Conservation (phyloP, 345 rosid species). For the Murraya paniculata region DNA sequence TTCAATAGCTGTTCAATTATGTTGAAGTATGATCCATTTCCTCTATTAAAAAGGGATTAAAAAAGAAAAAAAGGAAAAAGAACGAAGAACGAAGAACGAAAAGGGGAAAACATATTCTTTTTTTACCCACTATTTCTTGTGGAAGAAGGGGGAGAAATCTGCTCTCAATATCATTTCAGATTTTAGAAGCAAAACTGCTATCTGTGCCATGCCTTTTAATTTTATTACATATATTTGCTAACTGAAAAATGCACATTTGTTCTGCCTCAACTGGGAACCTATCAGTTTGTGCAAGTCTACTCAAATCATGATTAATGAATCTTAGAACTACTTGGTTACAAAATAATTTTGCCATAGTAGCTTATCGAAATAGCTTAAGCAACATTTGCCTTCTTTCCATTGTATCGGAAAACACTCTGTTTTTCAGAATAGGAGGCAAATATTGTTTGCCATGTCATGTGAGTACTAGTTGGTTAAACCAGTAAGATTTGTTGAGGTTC, state of each 20-base stretch:
- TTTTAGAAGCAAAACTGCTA: not conserved
- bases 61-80: too few relatives aligned
- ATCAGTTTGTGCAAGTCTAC: not conserved
- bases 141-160: not conserved
- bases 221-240: not conserved
- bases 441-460: not conserved
- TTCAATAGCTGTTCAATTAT: not conserved
- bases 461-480: not conserved
- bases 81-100: too few relatives aligned
- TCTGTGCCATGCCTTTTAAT: not conserved
- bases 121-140: not conserved
- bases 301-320: too few relatives aligned
- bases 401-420: too few relatives aligned
- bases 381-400: not conserved
- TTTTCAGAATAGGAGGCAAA: too few relatives aligned
- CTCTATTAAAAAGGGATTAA: too few relatives aligned
- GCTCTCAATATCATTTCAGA: not conserved
- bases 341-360: not conserved
- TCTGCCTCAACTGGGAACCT: not conserved
- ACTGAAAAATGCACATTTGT: not conserved
- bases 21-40: not conserved
- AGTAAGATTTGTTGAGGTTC: too few relatives aligned
- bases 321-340: not conserved
- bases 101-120: not conserved
- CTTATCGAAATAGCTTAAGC: not conserved